These are phyloP conservation scores for Lentinus brumalis DNA, from an alignment of 768 basidiomycete genomes.

Conservation along the genomic window DNA sequence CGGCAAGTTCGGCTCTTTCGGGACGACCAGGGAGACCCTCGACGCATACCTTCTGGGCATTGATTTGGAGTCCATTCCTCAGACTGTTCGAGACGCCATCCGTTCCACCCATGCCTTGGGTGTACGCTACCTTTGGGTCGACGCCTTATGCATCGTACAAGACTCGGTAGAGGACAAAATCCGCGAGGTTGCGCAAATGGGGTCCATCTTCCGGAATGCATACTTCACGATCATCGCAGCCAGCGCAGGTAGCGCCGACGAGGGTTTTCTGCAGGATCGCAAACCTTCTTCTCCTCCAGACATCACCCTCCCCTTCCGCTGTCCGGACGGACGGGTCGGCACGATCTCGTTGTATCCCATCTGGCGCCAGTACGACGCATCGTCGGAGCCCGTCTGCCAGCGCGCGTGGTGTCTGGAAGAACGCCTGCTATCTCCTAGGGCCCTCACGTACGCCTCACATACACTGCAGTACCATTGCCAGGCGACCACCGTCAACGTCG, in stretches of 20 bases:
- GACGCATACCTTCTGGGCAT: constrained; percentile 1
- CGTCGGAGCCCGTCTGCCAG: constrained; percentile 2
- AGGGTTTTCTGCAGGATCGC: constrained; percentile 13
- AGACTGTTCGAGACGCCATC: constrained; percentile 15
- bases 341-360: neutral
- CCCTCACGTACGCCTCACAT: constrained; percentile 8
- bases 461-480: constrained; percentile 16
- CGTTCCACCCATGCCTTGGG: neutral
- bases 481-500: constrained; percentile 1
- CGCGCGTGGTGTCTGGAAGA: constrained; percentile 17
- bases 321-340: constrained; percentile 1
- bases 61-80: constrained; percentile 5
- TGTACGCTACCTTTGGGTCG: constrained; percentile 16
- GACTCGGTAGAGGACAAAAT: constrained; percentile 8
- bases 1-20: neutral
- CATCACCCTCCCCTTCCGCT: constrained; percentile 5
- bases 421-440: constrained; percentile 9
- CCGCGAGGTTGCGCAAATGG: constrained; percentile 5
- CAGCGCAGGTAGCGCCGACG: neutral
- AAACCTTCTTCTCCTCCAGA: neutral
- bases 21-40: constrained; percentile 4
- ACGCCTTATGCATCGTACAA: constrained; percentile 18
- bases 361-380: constrained; percentile 5
- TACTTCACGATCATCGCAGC: constrained; percentile 16
- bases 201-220: constrained; percentile 5